Evolutionary conservation across 2,329 filamentous ascomycete species (phyloP), one percentile per base, ranked within the genome.

Genomic region (Aspergillus hiratsukae): DNA sequence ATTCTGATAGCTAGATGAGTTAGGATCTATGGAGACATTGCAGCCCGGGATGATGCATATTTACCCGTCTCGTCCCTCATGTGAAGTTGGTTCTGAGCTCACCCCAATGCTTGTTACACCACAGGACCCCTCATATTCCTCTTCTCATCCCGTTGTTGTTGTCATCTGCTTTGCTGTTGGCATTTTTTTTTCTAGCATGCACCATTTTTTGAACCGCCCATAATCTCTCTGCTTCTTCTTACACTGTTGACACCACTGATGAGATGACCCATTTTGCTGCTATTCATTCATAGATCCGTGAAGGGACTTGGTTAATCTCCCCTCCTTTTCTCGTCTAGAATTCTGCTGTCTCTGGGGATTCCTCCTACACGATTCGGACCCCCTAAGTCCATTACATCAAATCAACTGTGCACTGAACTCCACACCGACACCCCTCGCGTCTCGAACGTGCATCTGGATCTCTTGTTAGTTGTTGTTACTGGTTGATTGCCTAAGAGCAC

Each of bases 1-100:
- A 53, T 49, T 48, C 49, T 52, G 51, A 56, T 55, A 53, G 54
- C 61, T 61, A 55, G 53, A 37, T 17, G 52, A 53, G 55, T 55
- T 54, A 57, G 52, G 40, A 50, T 53, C 48, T 61, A 51, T 57
- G 45, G 27, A 25, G 43, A 25, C 50, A 28, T 46, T 56, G 52
- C 41, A 19, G 14, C 29, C 37, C 23, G 51, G 29, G 14, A 51
- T 14, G 46, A 17, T 21, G 51, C 37, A 57, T 57, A 56, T 61
- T 56, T 61, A 53, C 52, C 51, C 55, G 52, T 49, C 31, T 48
- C 28, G 50, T 48, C 40, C 53, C 49, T 54, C 51, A 48, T 55
- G 19, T 49, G 40, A 41, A 21, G 46, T 37, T 40, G 21, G 23
- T 55, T 54, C 52, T 49, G 56, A 52, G 37, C 48, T 52, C 41